phyloP scores from a whole-genome alignment of 1,284 basidiomycete genomes.

The Rhizoctonia solani region DNA sequence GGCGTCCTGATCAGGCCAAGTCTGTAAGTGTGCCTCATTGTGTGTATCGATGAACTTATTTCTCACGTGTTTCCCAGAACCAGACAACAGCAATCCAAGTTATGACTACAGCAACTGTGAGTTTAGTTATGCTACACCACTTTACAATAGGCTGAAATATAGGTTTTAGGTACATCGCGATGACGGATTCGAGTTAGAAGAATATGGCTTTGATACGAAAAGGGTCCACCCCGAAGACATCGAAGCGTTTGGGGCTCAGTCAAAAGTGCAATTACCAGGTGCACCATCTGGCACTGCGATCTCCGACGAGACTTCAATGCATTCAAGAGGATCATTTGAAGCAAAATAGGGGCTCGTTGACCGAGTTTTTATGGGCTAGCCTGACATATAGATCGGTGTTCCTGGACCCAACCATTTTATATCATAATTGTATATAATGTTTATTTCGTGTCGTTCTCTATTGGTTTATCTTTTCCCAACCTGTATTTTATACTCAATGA shows the following conservation, averaged over 20 bases:
- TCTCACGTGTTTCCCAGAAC: not conserved
- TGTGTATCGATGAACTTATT: no score
- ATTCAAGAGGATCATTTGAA: conserved; percentile 15
- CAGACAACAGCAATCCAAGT: conserved; percentile 9
- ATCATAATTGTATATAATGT: no score
- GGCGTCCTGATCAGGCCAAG: conserved; percentile 18
- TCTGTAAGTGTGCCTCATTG: conserved; percentile 1
- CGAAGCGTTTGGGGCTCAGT: not conserved
- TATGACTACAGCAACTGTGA: conserved; percentile 28
- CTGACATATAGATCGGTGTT: not conserved
- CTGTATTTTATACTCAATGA: no score
- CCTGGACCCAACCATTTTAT: not conserved
- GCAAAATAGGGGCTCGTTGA: conserved; percentile 3
- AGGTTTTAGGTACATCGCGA: conserved; percentile 17
- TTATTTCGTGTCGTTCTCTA: no score
- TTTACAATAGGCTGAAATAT: not conserved
- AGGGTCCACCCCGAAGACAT: not conserved
- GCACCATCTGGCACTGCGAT: not conserved
- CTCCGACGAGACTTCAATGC: conserved; percentile 19
- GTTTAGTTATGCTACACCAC: not conserved
- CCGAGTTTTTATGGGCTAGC: not conserved
- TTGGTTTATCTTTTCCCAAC: no score
- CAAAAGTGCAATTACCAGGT: conserved; percentile 12
- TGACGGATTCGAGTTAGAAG: conserved; percentile 24
- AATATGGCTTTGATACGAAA: conserved; percentile 1